A percentile compares a stretch with the other conserved stretches of the same genome.
These are phyloP conservation scores for Puccinia hordei DNA, from an alignment of 1,284 basidiomycete species.

Conservation along the genomic window DNA sequence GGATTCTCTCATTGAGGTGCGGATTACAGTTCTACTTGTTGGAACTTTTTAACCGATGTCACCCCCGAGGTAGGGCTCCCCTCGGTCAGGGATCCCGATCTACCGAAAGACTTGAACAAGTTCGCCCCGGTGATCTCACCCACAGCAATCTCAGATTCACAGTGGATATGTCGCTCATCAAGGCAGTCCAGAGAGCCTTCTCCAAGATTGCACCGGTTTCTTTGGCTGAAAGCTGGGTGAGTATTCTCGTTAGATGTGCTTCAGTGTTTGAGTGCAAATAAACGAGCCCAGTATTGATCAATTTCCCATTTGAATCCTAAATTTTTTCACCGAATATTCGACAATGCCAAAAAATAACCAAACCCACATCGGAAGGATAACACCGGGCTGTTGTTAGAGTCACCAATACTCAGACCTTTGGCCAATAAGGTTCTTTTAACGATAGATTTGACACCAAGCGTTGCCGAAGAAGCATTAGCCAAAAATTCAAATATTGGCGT, in stretches of 20 bases:
- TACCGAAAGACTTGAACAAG: no score
- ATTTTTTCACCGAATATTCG: neutral
- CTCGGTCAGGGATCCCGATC: no score
- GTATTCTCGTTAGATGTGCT: neutral
- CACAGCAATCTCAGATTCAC: no score
- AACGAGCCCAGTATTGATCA: neutral
- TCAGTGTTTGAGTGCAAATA: neutral
- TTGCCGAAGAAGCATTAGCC: constrained; percentile 31
- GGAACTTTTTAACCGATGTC: no score
- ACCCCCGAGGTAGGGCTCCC: no score
- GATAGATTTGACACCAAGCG: constrained; percentile 39
- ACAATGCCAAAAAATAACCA: neutral
- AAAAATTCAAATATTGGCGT: constrained; percentile 32
- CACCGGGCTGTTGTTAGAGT: constrained; percentile 42
- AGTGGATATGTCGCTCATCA: constrained; percentile 37
- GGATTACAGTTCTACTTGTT: no score
- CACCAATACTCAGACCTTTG: constrained; percentile 12
- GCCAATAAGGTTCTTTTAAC: constrained; percentile 38
- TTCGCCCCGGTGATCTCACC: no score
- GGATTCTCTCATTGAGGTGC: no score
- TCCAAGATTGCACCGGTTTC: constrained; percentile 43
- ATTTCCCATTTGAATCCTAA: neutral
- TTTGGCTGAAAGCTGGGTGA: constrained; percentile 46
- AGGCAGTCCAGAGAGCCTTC: constrained; percentile 36
- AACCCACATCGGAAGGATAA: constrained; percentile 19